Base-by-base conservation (phyloP, 768 basidiomycete species). In the Mycena venus region DNA sequence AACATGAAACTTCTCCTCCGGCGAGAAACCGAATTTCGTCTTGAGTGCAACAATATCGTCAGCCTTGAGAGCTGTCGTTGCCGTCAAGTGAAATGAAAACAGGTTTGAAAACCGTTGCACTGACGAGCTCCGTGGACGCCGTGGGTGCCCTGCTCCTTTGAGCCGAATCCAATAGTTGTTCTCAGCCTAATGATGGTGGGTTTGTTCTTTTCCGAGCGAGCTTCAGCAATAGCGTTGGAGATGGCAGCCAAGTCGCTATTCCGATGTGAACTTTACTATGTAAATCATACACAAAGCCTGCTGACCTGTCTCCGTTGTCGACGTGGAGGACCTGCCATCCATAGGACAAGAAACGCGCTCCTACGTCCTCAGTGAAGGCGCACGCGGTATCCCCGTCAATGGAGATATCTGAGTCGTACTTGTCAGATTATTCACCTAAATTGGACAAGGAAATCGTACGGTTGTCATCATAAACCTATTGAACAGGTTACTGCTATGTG, bases 351-450 rank as follows among this genome's bases (percentile, higher is more conserved):
- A 97, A 98, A 68, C 97, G 92, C 81, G 93, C 91, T 78, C 90
- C 91, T 68, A 98, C 96, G 79, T 98, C 91, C 85, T 99, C 97
- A 51, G 97, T 99, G 89, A 99, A 99, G 21, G 97, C 94, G 69
- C 93, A 89, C 69, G 91, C 91, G 76, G 97, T 99, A 85, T 96
- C 91, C 75, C 97, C 97, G 82, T 99, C 97, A 79, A 99, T 98
- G 75, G 97, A 96, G 83, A 99, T 99, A 83, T 96, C 95, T 96
- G 75, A 67, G 58, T 47, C 56, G 34, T 21, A n/a, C 55, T 56
- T 66, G 61, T 72, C 40, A 77, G 71, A 75, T 14, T 69, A 9
- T n/a, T 3, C n/a, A 67, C 21, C 38, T n/a, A 66, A 56, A 44
- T 67, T 67, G 44, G 27, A 59, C 27, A 14, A 47, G 64, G 29